phyloP scores from a whole-genome alignment of 768 basidiomycete genomes.

The Lactifluus subvellereus region DNA sequence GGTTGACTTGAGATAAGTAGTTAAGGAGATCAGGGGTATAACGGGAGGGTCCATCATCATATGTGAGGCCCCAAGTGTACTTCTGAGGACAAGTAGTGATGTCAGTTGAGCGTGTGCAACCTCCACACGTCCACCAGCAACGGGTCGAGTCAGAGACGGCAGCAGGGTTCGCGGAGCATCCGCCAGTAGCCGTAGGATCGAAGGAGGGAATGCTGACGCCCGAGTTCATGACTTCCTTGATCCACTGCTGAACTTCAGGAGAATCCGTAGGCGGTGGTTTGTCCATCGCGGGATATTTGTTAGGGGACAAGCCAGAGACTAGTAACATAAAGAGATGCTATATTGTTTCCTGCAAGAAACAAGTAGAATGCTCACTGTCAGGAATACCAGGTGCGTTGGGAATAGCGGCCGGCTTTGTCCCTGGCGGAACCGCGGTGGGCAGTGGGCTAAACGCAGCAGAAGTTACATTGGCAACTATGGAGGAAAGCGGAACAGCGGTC shows the following conservation, averaged over 20 bases:
- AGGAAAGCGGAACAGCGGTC: conserved; percentile 52
- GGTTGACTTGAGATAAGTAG: conserved; percentile 55
- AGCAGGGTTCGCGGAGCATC: conserved; percentile 50
- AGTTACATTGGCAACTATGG: conserved; percentile 41
- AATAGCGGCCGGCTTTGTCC: conserved; percentile 38
- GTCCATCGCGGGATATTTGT: conserved; percentile 64
- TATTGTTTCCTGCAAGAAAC: background rate
- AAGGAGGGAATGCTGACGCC: conserved; percentile 57
- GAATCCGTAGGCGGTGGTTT: conserved; percentile 52
- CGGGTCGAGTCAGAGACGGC: conserved; percentile 45
- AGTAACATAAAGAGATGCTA: background rate
- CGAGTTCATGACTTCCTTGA: conserved; percentile 49
- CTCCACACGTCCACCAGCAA: conserved; percentile 82
- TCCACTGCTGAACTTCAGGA: conserved; percentile 64
- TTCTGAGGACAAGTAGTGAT: conserved; percentile 69
- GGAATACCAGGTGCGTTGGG: conserved; percentile 33
- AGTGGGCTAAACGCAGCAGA: conserved; percentile 43
- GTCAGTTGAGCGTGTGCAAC: conserved; percentile 62
- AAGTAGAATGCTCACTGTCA: conserved; percentile 26
- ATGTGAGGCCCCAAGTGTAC: conserved; percentile 52
- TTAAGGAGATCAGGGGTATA: conserved; percentile 70
- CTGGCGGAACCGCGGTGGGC: conserved; percentile 43
- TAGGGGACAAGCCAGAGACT: conserved; percentile 9
- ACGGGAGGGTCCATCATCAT: conserved; percentile 76
- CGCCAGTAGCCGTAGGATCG: conserved; percentile 35